Conservation (phyloP, 306 rosid genomes). For the Rubus idaeus region DNA sequence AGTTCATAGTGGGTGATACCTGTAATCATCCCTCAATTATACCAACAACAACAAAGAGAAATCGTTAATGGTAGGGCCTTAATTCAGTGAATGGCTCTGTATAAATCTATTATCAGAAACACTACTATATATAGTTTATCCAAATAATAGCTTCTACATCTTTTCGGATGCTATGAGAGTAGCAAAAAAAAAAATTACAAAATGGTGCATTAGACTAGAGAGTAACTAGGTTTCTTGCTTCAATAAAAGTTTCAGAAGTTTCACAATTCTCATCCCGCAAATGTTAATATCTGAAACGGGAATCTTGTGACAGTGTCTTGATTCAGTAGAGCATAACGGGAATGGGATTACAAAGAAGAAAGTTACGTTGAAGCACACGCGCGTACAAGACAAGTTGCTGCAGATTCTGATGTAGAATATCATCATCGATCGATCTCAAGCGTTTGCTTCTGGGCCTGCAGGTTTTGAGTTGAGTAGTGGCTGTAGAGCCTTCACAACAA, state of each 20-base stretch:
- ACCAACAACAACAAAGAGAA: too few relatives aligned
- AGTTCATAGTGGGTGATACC: too few relatives aligned
- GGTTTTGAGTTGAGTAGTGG: conserved; percentile 92
- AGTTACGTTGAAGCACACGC: conserved; percentile 16
- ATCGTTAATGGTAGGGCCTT: background rate
- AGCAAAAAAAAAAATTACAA: background rate
- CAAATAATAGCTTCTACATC: background rate
- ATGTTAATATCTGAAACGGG: background rate
- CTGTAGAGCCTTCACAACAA: conserved; percentile 94
- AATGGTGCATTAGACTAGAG: background rate
- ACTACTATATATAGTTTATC: background rate
- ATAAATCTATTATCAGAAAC: background rate
- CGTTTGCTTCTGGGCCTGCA: conserved; percentile 58
- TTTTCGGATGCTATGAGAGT: background rate
- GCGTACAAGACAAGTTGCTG: conserved; percentile 15
- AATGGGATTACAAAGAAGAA: conserved; percentile 17
- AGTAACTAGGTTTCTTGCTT: conserved; percentile 3
- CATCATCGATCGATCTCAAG: conserved; percentile 23
- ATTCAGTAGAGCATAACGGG: conserved; percentile 3
- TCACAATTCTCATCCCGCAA: conserved; percentile 1
- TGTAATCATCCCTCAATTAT: too few relatives aligned
- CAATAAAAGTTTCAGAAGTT: background rate
- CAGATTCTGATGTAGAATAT: background rate
- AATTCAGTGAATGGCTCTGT: background rate
- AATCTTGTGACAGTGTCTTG: background rate